Percentiles rank a stretch among this genome's conserved stretches.
Conservation (phyloP, 2,329 filamentous ascomycete species). For the Pseudogymnoascus sp. region DNA sequence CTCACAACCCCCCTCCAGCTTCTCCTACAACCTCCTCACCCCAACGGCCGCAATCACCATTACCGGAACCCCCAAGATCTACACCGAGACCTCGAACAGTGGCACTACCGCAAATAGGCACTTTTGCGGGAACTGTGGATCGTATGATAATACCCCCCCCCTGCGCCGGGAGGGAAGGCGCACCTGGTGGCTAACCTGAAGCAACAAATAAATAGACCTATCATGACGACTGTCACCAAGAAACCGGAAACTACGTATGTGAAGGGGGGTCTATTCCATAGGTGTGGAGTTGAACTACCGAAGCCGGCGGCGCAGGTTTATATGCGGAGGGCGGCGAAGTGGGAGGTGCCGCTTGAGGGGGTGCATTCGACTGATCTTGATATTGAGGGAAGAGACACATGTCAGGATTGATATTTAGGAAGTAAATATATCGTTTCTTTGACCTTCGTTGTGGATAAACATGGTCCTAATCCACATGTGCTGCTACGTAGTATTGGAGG, state of each 20-base stretch:
- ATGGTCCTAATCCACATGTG: background rate
- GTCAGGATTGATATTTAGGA: background rate
- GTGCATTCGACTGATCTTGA: background rate
- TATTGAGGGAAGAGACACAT: background rate
- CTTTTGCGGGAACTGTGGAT: slow-evolving; percentile 15
- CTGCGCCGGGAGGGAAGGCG: too few species aligned
- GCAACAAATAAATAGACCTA: background rate
- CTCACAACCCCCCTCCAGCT: background rate
- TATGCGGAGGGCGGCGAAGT: slow-evolving; percentile 11
- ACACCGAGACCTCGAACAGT: slow-evolving; percentile 8
- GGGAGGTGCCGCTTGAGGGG: slow-evolving; percentile 11
- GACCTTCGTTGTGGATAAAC: background rate
- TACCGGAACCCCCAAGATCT: slow-evolving; percentile 12
- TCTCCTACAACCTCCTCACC: slow-evolving; percentile 11
- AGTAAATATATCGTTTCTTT: background rate
- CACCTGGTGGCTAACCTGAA: background rate
- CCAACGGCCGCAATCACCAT: slow-evolving; percentile 10
- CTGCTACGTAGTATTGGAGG: background rate
- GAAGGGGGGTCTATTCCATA: slow-evolving; percentile 14
- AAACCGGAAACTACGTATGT: slow-evolving; percentile 9
- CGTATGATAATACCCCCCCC: background rate
- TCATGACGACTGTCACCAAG: slow-evolving; percentile 10
- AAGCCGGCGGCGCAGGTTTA: slow-evolving; percentile 11
- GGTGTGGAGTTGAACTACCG: slow-evolving; percentile 10
- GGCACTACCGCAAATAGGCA: slow-evolving; percentile 11